Evolutionary conservation across 2,329 filamentous ascomycete species (phyloP).

Genomic region (Boeremia exigua): DNA sequence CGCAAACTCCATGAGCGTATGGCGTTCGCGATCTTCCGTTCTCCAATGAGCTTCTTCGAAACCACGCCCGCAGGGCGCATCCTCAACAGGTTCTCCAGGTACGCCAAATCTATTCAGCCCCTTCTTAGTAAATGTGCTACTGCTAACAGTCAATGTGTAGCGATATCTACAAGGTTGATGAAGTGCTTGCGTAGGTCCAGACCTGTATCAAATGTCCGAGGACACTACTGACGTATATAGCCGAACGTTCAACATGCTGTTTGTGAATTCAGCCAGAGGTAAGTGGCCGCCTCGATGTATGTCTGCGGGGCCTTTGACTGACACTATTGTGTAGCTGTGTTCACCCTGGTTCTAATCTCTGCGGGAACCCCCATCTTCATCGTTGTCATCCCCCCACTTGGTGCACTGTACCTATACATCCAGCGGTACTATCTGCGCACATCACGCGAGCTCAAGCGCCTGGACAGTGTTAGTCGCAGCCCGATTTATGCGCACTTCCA

Average conservation of each 20-base stretch:
- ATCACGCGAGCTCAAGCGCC: conserved; percentile 91
- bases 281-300: conserved; percentile 29
- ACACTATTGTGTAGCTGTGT: conserved; percentile 57
- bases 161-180: conserved; percentile 83
- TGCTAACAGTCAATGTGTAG: conserved; percentile 46
- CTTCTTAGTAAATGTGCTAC: not conserved
- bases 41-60: conserved; percentile 98
- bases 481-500: conserved; percentile 99
- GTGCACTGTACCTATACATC: conserved; percentile 84
- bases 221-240: conserved; percentile 32
- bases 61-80: conserved; percentile 96
- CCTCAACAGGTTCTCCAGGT: conserved; percentile 94
- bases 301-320: conserved; percentile 29
- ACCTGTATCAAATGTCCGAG: not conserved
- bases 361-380: conserved; percentile 81
- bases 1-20: conserved; percentile 96
- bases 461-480: conserved; percentile 93
- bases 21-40: conserved; percentile 96
- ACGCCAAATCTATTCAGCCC: conserved; percentile 41
- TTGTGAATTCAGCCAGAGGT: conserved; percentile 58
- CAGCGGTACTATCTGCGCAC: conserved; percentile 97
- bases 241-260: conserved; percentile 93
- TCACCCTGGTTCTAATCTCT: conserved; percentile 87
- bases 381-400: conserved; percentile 79
- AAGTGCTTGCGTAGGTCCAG: conserved; percentile 75